phyloP scores from a whole-genome alignment of 106 monocot species.

The Dactylorhiza incarnata region DNA sequence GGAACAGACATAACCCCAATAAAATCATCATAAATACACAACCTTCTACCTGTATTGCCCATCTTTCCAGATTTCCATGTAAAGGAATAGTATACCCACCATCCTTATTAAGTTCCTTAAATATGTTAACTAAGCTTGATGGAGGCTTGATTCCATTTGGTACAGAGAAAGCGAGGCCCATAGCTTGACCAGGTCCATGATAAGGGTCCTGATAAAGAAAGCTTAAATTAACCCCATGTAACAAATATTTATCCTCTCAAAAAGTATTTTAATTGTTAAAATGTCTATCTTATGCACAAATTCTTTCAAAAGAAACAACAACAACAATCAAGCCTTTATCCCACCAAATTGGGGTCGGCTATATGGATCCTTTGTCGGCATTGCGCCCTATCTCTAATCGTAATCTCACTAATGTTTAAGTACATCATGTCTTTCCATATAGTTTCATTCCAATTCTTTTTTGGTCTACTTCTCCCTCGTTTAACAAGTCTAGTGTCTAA shows the following conservation, averaged over 20 bases:
- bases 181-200: conserved; percentile 95
- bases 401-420: too few relatives aligned
- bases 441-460: too few relatives aligned
- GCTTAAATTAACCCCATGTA: background rate
- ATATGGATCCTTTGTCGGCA: too few relatives aligned
- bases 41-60: conserved; percentile 75
- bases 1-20: background rate
- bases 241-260: background rate
- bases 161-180: conserved; percentile 91
- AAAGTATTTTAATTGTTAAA: too few relatives aligned
- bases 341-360: too few relatives aligned
- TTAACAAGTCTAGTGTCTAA: too few relatives aligned
- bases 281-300: too few relatives aligned
- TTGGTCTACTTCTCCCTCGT: too few relatives aligned
- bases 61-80: conserved; percentile 89
- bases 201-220: conserved; percentile 70
- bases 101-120: conserved; percentile 89
- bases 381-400: too few relatives aligned
- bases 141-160: conserved; percentile 73
- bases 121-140: conserved; percentile 82
- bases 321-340: too few relatives aligned
- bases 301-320: too few relatives aligned
- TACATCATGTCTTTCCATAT: too few relatives aligned
- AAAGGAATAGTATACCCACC: conserved; percentile 72
- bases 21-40: background rate